Evolutionary conservation across 495 filamentous ascomycete genomes (phyloP), one percentile per base, ranked within the genome.

Genomic region (Neurospora sp.): DNA sequence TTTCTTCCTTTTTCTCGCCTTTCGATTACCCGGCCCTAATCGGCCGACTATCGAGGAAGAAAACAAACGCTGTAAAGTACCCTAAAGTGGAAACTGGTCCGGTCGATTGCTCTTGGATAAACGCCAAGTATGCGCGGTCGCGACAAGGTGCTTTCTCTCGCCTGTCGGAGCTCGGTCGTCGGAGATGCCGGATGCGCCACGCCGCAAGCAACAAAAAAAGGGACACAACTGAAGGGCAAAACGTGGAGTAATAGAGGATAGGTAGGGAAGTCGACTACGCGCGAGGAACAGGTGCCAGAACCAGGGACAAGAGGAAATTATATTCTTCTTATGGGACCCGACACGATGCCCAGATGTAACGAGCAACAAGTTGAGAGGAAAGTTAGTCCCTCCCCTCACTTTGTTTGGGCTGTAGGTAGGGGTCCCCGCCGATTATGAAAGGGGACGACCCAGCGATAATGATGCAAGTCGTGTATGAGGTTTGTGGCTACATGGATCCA

Each of bases 391-490:
- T 66, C 54, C 54, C 54, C 54, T 66, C 54, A 66, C 54, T 66
- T 66, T 66, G 54, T 66, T 66, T 66, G 54, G 54, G 54, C 28
- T 66, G 54, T 66, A 66, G 31, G 54, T 66, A 66, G 54, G 54
- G 54, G 54, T 66, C 54, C 54, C 54, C 54, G 54, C 54, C 45
- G 69, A n/a, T 74, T 74, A 80, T 77, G 75, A 78, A 76, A 78
- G 77, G 76, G 71, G 70, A 76, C 74, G 73, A 75, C 54, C 70
- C 72, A 75, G 76, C 71, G 62, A 78, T 73, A 70, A 75, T 77
- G 78, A 80, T 78, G 77, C 77, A 79, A 72, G 72, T 72, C 39
- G 76, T 77, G 76, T 80, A 69, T 74, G 76, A 79, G 76, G 74
- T 76, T 45, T 70, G 77, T 79, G 78, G 78, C 77, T 78, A 81